Base-by-base conservation (phyloP, 75 land plant genomes). In the Sequoiadendron giganteum region DNA sequence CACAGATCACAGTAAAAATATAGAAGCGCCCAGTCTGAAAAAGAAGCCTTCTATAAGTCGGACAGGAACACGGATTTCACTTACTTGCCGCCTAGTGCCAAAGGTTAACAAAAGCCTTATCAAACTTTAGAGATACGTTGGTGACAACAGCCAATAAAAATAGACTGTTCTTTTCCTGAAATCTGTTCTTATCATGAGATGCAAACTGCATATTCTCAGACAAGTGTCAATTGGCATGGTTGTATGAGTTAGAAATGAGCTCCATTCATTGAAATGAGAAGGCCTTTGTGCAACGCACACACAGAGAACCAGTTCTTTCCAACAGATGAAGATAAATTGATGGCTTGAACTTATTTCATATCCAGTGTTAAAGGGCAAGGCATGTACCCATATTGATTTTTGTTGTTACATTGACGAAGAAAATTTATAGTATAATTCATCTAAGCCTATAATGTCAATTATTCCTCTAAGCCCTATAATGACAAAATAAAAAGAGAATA, bases 1-100 rank as follows among this genome's bases (percentile, higher is more conserved):
- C 10, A 32, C 30, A 47, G 39, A 25, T 72, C 88, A 93, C 92
- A 93, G 82, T 77, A 88, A 90, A 15, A 91, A 92, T 86, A 14
- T 83, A 75, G 25, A 25, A 36, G 94, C 86, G 73, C 73, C 47
- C 83, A 34, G 77, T 39, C 34, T 49, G 75, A 68, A 83, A 78
- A 86, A 88, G 72, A 42, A 34, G 75, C 73, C 34, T 72, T 61
- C 47, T 42, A 78, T 96, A 34, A 87, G 76, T 32, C 90, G 97
- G 82, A 92, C 88, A 16, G 89, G 90, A 6, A 93, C 92, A 40
- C 93, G 99, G 76, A 84, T 97, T 56, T 97, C 99, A 16, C 89
- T 97, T 78, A 97, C 99, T 77, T 97, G 99, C 85, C 93, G 99
- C 18, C 72, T 91, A 13, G 98, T 97, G 34, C 81, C 90, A 84